Base-by-base conservation (phyloP, 2,329 filamentous ascomycete species). In the Penicillium glabrum region DNA sequence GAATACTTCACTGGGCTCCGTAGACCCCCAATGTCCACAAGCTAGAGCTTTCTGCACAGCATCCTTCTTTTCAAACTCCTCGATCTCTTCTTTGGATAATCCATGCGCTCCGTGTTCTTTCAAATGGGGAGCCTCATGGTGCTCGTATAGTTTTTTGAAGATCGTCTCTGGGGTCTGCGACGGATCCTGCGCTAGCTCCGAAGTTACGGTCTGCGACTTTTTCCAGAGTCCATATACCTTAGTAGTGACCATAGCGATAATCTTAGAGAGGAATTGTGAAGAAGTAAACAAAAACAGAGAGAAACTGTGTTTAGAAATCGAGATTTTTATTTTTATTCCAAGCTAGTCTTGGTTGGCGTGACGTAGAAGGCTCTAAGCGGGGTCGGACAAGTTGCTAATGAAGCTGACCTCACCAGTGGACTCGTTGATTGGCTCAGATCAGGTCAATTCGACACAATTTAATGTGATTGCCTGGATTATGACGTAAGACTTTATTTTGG, bases 21-120 rank as follows among this genome's bases (percentile, higher is more conserved):
- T 79, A 0, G 79, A 68, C 0, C 87, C 88, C 84, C 89, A 93
- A 51, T 83, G 85, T 2, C 89, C 89, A 68, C 88, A 91, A 54
- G 79, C 67, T 8, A 75, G 73, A 1, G 86, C 86, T 45, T 76
- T 79, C 39, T 83, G 72, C 26, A 89, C 68, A 29, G 82, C 80
- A 47, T 81, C 77, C 2, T 70, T 52, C 56, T 67, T 21, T 53
- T 65, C 41, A 54, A 56, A 39, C 27, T 54, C 31, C 4, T 60
- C 52, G 14, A 61, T 64, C 52, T 49, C 67, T 64, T 3, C 66
- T 60, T 46, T 48, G 27, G 68, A 61, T 19, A 66, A 60, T n/a
- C 43, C 43, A 24, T 45, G 43, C 13, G 41, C 50, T 21, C 29
- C 50, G 29, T 53, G 33, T 53, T 72, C 55, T 33, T 65, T 58